Evolutionary conservation across 2,329 filamentous ascomycete genomes (phyloP).

Genomic region (Cryphonectria nitschkei): DNA sequence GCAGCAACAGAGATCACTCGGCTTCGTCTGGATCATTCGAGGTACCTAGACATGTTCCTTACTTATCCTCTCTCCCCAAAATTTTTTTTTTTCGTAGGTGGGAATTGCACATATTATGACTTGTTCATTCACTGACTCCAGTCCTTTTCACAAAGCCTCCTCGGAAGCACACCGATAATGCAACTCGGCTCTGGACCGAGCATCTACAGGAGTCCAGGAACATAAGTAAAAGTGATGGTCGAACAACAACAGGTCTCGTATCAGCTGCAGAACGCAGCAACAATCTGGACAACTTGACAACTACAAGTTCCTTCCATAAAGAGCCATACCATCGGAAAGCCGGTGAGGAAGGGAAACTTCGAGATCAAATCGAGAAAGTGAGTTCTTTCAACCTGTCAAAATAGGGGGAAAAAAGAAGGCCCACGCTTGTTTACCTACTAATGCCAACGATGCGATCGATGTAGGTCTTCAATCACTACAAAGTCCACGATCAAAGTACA

Average conservation of each 20-base stretch:
- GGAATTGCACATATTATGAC: neutral
- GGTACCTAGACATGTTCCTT: neutral
- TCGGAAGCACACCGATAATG: neutral
- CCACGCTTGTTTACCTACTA: neutral
- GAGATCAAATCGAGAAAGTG: neutral
- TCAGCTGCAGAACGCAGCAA: neutral
- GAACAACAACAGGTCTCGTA: neutral
- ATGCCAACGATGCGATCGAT: neutral
- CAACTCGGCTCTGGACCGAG: neutral
- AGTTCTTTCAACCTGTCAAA: neutral
- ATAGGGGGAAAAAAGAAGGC: neutral
- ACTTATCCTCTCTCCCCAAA: neutral
- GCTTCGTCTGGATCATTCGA: neutral
- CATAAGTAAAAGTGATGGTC: neutral
- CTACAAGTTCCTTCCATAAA: neutral
- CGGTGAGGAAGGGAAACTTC: neutral
- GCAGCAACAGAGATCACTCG: neutral
- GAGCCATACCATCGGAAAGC: neutral
- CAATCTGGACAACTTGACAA: neutral
- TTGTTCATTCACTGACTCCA: neutral
- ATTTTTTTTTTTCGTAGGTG: neutral
- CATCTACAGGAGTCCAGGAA: neutral
- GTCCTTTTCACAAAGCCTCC: neutral
- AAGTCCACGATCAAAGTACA: neutral
- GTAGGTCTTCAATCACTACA: neutral